Evolutionary conservation across 805 yeast species (phyloP), one percentile per base, ranked within the genome.

Genomic region (Hermanozyma aechmeae): DNA sequence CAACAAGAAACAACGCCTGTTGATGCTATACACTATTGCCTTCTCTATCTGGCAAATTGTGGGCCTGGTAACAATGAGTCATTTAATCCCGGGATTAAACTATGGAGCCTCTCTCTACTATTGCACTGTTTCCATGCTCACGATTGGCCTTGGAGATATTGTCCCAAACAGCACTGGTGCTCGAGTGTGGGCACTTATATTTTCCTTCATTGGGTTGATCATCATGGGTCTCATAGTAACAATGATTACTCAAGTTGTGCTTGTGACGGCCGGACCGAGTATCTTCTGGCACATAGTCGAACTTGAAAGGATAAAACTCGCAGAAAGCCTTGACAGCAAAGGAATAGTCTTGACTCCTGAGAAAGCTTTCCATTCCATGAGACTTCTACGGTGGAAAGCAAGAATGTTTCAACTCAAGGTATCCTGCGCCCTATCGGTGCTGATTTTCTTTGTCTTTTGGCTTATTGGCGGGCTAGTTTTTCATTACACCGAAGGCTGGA

Each of bases 81-180:
- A 59, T 24, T 43, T 73, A 7, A 46, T 58, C 6, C 39, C 31
- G 0, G 58, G 66, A 1, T 20, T 56, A 7, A 32, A 45, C 1
- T 81, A 68, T 46, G 85, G 86, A 0, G 64, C 74, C n/a, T 74
- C 82, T 0, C 48, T 83, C 26, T 85, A 82, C 47, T 83, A 69
- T 48, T 75, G 85, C 42, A 69, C 72, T 8, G 85, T 81, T 1
- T 76, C 93, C 0, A 57, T 79, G 23, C 58, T 82, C 27, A 86
- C 96, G 2, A 69, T 86, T 16, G 96, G 96, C 0, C 59, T 78
- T 12, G 95, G 95, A 22, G 92, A 81, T 42, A 62, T 79, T 19
- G 58, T 66, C 0, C 87, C 95, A 0, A 21, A 33, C 0, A 51
- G 67, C 1, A 55, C 64, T 2, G 72, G 74, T 1, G 65, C 79